Conservation (phyloP, 2,329 filamentous ascomycete genomes). For the Talaromyces sp. region DNA sequence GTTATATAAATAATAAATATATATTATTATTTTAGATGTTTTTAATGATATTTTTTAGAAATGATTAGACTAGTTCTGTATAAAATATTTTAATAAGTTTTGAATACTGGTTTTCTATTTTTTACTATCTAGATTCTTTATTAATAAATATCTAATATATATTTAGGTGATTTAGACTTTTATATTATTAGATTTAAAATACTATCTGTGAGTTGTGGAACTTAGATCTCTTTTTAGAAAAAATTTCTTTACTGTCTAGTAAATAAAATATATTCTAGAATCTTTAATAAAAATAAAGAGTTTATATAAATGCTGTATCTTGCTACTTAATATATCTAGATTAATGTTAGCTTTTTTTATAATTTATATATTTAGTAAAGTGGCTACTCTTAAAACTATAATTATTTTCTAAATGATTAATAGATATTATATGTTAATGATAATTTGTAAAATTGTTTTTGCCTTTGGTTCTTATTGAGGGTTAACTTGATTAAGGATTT, state of each 20-base stretch:
- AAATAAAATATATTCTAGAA: conserved; percentile 31
- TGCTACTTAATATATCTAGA: conserved; percentile 9
- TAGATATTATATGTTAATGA: conserved; percentile 13
- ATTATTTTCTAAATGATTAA: conserved; percentile 15
- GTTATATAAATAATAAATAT: conserved; percentile 4
- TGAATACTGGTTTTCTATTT: too few species aligned
- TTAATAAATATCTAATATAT: neutral
- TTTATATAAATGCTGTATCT: conserved; percentile 27
- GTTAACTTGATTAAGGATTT: conserved; percentile 15
- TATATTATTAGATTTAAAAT: neutral
- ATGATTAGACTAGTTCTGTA: neutral
- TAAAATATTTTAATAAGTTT: neutral
- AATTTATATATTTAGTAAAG: neutral
- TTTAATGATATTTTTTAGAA: neutral
- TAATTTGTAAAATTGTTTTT: conserved; percentile 14
- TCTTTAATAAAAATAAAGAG: conserved; percentile 32
- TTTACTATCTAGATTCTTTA: neutral
- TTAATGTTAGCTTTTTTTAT: conserved; percentile 13
- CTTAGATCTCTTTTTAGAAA: conserved; percentile 15
- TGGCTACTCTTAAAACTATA: conserved; percentile 10
- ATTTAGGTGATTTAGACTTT: neutral
- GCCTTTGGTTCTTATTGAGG: conserved; percentile 6
- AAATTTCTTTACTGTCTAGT: conserved; percentile 38
- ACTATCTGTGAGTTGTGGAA: neutral
- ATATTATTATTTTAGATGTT: too few species aligned